Evolutionary conservation across 73 alveolate species (phyloP), one percentile per base, ranked within the genome.

Genomic region (Stentor roeselii): DNA sequence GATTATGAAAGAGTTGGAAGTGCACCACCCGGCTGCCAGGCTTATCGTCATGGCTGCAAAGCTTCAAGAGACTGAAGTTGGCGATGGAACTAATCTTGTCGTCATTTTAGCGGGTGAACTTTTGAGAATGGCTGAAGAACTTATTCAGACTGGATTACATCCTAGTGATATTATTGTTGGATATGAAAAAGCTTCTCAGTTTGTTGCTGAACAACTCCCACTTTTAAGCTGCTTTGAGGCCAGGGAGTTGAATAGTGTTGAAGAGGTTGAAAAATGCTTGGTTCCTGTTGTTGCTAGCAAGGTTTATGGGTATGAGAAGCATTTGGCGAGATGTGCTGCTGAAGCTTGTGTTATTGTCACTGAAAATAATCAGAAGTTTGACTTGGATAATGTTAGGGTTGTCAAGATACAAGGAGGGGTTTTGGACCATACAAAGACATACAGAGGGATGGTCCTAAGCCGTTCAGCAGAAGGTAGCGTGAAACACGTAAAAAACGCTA

Each of bases 11-110:
- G 97, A 92, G 89, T 90, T 96, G 75, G 99, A 97, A 85, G 98
- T 97, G 38, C 92, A 95, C 82, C 99, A 97, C 87, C 99, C 99
- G 74, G 99, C 99, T 37, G 99, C 99, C 87, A 95, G 96, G 82
- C 92, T 97, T 93, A 84, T 97, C 82, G 96, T 95, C 35, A 92
- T 93, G 93, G 99, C 99, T 36, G 97, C 99, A 35, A 90, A 95
- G 87, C 95, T 95, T 95, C 98, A 97, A 93, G 98, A 96, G 67
- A 78, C 85, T 42, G 99, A 97, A 90, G 95, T 89, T 74, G 99
- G 99, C 36, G 87, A 95, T 84, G 99, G 98, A 39, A 96, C 99
- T 3, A 97, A 97, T 93, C 90, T 96, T 37, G 98, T 96, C 59
- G 92, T 97, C 80, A 91, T 98, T 3, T 86, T 97, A 27, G 98